Evolutionary conservation across 139 green algal species (phyloP).

Genomic region (Cymbomonas tetramitiformis): DNA sequence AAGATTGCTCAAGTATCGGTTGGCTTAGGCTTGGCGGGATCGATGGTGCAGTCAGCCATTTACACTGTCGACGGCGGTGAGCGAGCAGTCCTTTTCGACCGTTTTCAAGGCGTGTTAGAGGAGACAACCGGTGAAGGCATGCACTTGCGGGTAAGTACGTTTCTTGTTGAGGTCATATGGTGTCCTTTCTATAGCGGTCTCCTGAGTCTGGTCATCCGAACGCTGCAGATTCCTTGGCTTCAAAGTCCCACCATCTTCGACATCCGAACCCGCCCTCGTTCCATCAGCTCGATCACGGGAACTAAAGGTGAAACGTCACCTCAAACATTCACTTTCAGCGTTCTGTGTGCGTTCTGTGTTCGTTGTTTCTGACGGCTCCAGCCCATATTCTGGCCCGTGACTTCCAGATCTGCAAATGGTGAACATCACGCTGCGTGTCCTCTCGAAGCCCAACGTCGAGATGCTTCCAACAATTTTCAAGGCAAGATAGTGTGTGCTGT

Average conservation of each 20-base stretch:
- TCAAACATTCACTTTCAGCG: constrained; percentile 4
- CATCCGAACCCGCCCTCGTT: constrained; percentile 77
- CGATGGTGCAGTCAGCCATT: neutral
- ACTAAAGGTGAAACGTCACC: constrained; percentile 71
- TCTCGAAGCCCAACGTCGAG: constrained; percentile 75
- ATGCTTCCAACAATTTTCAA: constrained; percentile 73
- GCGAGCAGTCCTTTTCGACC: constrained; percentile 91
- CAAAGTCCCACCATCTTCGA: constrained; percentile 87
- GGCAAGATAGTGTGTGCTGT: no score
- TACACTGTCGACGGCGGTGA: constrained; percentile 81
- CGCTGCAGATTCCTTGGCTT: constrained; percentile 12
- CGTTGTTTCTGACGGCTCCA: no score
- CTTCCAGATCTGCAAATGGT: constrained; percentile 99
- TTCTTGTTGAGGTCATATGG: neutral
- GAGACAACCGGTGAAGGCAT: constrained; percentile 74
- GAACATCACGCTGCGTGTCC: constrained; percentile 87
- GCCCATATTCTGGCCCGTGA: constrained; percentile 27
- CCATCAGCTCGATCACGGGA: constrained; percentile 88
- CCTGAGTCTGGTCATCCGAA: neutral
- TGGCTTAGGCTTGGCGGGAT: no score
- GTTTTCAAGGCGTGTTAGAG: constrained; percentile 70
- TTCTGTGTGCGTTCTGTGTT: constrained; percentile 6
- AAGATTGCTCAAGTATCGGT: no score
- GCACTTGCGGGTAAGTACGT: constrained; percentile 51
- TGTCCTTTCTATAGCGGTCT: neutral